These are phyloP conservation scores for Sclerospora graminicola DNA, from an alignment of 352 stramenopile species.

Conservation along the genomic window DNA sequence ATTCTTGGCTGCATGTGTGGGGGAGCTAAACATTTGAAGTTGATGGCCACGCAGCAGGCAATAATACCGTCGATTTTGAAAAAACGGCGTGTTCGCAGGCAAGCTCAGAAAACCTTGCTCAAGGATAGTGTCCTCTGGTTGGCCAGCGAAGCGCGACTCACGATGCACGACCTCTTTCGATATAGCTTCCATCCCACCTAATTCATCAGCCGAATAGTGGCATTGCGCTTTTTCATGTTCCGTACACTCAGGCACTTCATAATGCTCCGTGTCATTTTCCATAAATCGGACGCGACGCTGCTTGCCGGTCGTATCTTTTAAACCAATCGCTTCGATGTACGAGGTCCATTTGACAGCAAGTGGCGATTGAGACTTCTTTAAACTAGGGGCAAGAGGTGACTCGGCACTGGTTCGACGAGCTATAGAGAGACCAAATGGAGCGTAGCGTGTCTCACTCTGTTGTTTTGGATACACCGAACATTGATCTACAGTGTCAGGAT, in stretches of 20 bases:
- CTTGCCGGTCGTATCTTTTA: conserved; percentile 24
- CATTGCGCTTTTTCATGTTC: conserved; percentile 39
- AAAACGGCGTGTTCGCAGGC: conserved; percentile 37
- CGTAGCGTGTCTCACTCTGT: conserved; percentile 2
- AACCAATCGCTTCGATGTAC: conserved; percentile 39
- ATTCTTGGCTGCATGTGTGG: conserved; percentile 36
- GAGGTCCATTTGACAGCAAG: conserved; percentile 42
- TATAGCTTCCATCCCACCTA: conserved; percentile 38
- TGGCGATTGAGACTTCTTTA: conserved; percentile 41
- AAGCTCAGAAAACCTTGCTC: conserved; percentile 58
- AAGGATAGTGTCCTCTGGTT: conserved; percentile 52
- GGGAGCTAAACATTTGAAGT: conserved; percentile 37
- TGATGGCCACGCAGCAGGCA: conserved; percentile 44
- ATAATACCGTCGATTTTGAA: conserved; percentile 57
- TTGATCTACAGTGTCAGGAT: conserved; percentile 1
- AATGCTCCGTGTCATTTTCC: conserved; percentile 20
- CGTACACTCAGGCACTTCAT: conserved; percentile 27
- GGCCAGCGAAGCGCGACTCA: conserved; percentile 34
- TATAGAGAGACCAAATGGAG: conserved; percentile 4
- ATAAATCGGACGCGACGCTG: conserved; percentile 45
- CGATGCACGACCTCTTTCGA: conserved; percentile 38
- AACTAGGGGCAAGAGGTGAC: conserved; percentile 31
- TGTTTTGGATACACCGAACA: no score
- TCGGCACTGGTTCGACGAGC: conserved; percentile 5
- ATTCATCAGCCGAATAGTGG: conserved; percentile 47